Percentiles rank a stretch among this genome's conserved stretches.
These are phyloP conservation scores for Suillus subluteus DNA, from an alignment of 768 basidiomycete species.

Conservation along the genomic window DNA sequence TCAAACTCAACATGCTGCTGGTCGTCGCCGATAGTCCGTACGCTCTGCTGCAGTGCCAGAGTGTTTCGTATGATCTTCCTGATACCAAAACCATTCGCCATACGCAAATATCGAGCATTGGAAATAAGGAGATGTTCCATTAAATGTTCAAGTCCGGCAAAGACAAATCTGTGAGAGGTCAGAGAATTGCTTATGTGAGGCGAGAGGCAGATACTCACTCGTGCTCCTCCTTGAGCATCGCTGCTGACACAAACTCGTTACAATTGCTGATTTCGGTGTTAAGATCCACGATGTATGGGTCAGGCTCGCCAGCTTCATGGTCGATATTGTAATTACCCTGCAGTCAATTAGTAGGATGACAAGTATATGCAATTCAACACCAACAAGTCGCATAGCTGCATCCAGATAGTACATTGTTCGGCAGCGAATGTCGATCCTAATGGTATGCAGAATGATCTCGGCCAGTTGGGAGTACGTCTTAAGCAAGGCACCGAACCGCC, in stretches of 20 bases:
- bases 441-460: constrained; percentile 82
- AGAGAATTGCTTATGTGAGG: neutral
- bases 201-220: constrained; percentile 49
- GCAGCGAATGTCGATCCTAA: constrained; percentile 87
- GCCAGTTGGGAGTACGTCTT: constrained; percentile 91
- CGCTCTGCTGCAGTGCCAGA: constrained; percentile 87
- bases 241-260: constrained; percentile 68
- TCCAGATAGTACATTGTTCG: constrained; percentile 81
- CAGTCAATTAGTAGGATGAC: constrained; percentile 14
- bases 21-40: constrained; percentile 74
- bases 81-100: constrained; percentile 76
- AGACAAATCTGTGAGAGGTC: constrained; percentile 68
- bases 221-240: constrained; percentile 66
- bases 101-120: constrained; percentile 69
- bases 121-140: constrained; percentile 84
- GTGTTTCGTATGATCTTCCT: constrained; percentile 89
- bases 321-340: constrained; percentile 87
- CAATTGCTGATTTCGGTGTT: constrained; percentile 78
- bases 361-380: constrained; percentile 25
- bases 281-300: constrained; percentile 85
- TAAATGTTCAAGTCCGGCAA: constrained; percentile 81
- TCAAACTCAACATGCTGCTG: constrained; percentile 70
- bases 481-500: constrained; percentile 89
- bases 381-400: constrained; percentile 75
- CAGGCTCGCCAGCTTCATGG: constrained; percentile 87